phyloP scores from a whole-genome alignment of 352 stramenopile species.

The Phytophthora pseudosyringae region DNA sequence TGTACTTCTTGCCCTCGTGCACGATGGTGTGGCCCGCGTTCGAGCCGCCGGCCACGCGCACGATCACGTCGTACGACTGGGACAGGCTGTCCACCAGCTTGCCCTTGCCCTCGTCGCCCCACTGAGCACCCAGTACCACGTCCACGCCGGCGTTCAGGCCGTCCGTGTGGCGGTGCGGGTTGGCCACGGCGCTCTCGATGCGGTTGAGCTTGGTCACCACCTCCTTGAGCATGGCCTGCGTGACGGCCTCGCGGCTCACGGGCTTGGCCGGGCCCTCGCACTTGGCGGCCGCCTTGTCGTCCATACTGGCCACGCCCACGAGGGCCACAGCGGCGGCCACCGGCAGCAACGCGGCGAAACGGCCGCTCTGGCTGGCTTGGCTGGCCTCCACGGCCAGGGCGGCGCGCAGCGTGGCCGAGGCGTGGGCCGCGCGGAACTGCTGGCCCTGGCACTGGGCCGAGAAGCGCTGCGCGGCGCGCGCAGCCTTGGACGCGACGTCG shows the following conservation, averaged over 20 bases:
- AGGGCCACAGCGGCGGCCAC: slow-evolving; percentile 33
- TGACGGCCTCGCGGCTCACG: slow-evolving; percentile 55
- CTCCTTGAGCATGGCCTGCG: slow-evolving; percentile 80
- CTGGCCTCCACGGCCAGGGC: slow-evolving; percentile 52
- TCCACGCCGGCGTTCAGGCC: slow-evolving; percentile 76
- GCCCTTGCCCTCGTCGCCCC: slow-evolving; percentile 99
- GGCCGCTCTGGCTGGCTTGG: slow-evolving; percentile 32
- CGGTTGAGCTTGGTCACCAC: slow-evolving; percentile 88
- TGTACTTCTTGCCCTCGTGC: slow-evolving; percentile 98
- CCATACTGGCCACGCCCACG: slow-evolving; percentile 35
- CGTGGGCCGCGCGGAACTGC: slow-evolving; percentile 37
- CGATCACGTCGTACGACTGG: slow-evolving; percentile 97
- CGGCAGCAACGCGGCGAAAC: slow-evolving; percentile 26
- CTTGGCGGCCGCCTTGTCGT: slow-evolving; percentile 28
- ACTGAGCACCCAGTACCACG: slow-evolving; percentile 98
- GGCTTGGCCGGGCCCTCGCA: slow-evolving; percentile 45
- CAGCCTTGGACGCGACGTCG: slow-evolving; percentile 51
- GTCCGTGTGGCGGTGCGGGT: slow-evolving; percentile 76
- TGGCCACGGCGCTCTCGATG: slow-evolving; percentile 87
- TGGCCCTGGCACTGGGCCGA: slow-evolving; percentile 39
- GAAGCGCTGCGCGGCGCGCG: slow-evolving; percentile 49
- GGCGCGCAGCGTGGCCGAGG: slow-evolving; percentile 47
- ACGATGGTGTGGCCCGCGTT: slow-evolving; percentile 99
- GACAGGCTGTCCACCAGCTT: slow-evolving; percentile 97
- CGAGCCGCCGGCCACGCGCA: slow-evolving; percentile 95